Conservation (phyloP, 1,139 yeast species). For the Debaryomyces sp. region DNA sequence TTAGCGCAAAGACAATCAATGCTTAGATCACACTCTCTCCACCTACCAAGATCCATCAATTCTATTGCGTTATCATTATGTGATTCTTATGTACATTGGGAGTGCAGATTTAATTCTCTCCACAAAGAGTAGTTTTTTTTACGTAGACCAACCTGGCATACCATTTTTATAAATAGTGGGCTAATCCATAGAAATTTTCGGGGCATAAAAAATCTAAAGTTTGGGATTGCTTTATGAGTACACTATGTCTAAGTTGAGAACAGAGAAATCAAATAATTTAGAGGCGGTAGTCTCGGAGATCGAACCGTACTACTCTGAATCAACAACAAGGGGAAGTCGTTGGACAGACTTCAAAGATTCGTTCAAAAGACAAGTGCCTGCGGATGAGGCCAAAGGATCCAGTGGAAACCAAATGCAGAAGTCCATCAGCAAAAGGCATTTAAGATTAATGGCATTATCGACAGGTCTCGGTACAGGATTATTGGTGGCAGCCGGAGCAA, state of each 20-base stretch:
- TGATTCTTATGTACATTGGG: too few relatives aligned
- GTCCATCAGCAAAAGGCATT: slow-evolving; percentile 23
- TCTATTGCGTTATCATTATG: too few relatives aligned
- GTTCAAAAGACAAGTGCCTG: slow-evolving; percentile 29
- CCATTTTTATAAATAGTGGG: not conserved
- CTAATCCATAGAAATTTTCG: not conserved
- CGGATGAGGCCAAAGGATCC: slow-evolving; percentile 12
- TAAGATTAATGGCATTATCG: slow-evolving; percentile 36
- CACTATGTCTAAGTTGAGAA: not conserved
- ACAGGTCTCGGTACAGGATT: slow-evolving; percentile 43
- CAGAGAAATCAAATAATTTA: not conserved
- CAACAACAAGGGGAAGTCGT: not conserved
- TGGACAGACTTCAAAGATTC: slow-evolving; percentile 37
- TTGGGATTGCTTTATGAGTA: not conserved
- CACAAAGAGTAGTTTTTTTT: too few relatives aligned
- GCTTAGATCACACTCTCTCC: not conserved
- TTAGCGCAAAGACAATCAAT: not conserved
- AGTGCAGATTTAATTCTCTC: too few relatives aligned
- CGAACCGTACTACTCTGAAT: not conserved
- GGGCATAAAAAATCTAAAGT: not conserved
- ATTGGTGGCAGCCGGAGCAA: slow-evolving; percentile 38
- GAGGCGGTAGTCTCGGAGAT: slow-evolving; percentile 1
- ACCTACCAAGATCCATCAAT: not conserved
- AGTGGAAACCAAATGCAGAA: slow-evolving; percentile 5
- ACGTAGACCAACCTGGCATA: not conserved